Base-by-base conservation (phyloP, 2,329 filamentous ascomycete genomes). In the Fusarium xylarioides region DNA sequence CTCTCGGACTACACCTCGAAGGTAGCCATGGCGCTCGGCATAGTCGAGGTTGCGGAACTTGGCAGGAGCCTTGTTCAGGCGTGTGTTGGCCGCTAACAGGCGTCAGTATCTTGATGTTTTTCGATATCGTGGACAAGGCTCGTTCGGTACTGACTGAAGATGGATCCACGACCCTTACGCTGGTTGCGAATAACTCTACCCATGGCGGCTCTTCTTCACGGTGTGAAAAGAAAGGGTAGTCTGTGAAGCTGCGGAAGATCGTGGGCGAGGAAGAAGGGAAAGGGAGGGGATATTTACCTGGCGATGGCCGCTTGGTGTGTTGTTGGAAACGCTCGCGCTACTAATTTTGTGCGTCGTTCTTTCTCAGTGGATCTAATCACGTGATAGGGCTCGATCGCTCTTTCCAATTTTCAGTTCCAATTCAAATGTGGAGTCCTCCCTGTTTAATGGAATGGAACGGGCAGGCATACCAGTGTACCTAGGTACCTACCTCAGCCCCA, bases 11-110 rank as follows among this genome's bases (percentile, higher is more conserved):
- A 98, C 91, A 87, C 96, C 96, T 81, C 96, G 94, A 83, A 97
- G 89, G 90, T 99, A 99, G 82, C 96, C 96, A 91, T 98, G 95
- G 84, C 94, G 91, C 90, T 98, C 95, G 85, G 95, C 91, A 86
- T 90, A 99, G 86, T 99, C 96, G 91, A 98, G 93, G 81, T 91
- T 94, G 87, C 96, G 91, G 92, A 99, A 98, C 88, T 97, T 93
- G 83, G 95, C 85, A 68, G 83, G 83, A 68, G 83, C 83, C 91
- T 98, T 98, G 90, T 96, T 95, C 83, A 98, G 91, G 87, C 93
- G 92, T 87, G 93, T 95, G 88, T 93, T 90, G 85, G 92, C 91
- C 86, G 91, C 91, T 93, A 82, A 71, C 73, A 60, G 59, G 63
- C 53, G 76, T 83, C 73, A 83, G 81, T 76, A 79, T 73, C 74